Evolutionary conservation across 2,329 filamentous ascomycete genomes (phyloP), one percentile per base, ranked within the genome.

Genomic region (Monilinia fructicola): DNA sequence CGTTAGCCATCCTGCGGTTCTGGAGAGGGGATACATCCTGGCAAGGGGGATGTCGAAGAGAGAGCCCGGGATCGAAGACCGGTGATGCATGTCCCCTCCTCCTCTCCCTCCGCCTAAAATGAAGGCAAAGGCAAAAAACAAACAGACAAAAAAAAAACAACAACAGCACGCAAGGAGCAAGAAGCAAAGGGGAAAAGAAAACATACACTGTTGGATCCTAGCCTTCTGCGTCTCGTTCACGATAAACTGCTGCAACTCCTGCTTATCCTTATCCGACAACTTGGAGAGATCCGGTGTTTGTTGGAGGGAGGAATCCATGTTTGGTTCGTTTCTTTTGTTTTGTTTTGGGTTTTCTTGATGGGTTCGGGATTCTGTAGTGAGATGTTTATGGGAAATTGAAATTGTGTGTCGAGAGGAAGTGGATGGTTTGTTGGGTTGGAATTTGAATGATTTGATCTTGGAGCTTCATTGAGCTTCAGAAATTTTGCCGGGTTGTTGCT

Each of bases 161-260:
- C n/a, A n/a, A n/a, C n/a, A n/a, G n/a, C n/a, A n/a, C n/a, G n/a
- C n/a, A n/a, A n/a, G n/a, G n/a, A n/a, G n/a, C n/a, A n/a, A n/a
- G n/a, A 5, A 44, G 18, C n/a, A 52, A n/a, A 42, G 16, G 4
- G 40, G 67, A 23, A 59, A 54, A 65, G 18, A n/a, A 35, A 40
- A 76, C 78, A 70, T 74, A 84, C 83, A 80, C 71, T 81, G 79
- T 72, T 84, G 82, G 68, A 85, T 81, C 71, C 86, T 82, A n/a
- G 91, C 86, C 78, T 95, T 95, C 80, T 97, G 92, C 71, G 86
- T 85, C 82, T 97, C 93, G 76, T 91, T 92, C 73, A 87, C 81
- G 67, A 97, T 84, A 79, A 97, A 94, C 76, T 92, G 88, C 75
- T 92, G 91, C 54, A 99, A 85, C 80, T 98, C 93, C 71, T 87